A percentile compares a stretch with the other conserved stretches of the same genome.
Conservation (phyloP, 2,329 filamentous ascomycete genomes). For the Xylariaceae sp. region DNA sequence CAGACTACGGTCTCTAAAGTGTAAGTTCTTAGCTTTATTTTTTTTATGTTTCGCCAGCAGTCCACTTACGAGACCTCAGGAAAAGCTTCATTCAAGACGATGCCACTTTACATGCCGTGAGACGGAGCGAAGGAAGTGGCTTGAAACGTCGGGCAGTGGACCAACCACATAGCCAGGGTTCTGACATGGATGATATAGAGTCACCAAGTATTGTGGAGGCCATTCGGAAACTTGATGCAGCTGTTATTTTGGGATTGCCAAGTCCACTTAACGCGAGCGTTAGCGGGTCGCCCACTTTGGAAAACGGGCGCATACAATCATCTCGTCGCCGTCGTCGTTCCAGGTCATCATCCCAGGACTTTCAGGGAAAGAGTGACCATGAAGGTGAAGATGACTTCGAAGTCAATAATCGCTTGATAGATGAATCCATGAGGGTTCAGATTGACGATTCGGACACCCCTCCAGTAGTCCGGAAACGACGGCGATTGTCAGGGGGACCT, state of each 20-base stretch:
- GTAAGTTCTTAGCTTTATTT: constrained; percentile 11
- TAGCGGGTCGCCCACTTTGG: not conserved
- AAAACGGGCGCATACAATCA: not conserved
- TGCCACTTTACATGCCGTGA: constrained; percentile 22
- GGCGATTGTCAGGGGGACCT: constrained; percentile 12
- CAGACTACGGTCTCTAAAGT: constrained; percentile 16
- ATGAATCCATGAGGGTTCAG: constrained; percentile 17
- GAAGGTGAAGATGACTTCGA: constrained; percentile 22
- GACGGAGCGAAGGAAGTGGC: constrained; percentile 14
- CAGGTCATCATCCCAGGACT: not conserved
- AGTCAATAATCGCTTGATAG: constrained; percentile 23
- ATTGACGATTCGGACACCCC: not conserved
- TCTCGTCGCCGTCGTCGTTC: not conserved
- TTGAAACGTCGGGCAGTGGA: not conserved
- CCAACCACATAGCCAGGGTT: constrained; percentile 14
- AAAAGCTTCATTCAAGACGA: constrained; percentile 24
- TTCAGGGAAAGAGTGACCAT: constrained; percentile 12
- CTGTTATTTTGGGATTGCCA: constrained; percentile 14
- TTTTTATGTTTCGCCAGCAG: not conserved
- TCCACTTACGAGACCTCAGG: constrained; percentile 22
- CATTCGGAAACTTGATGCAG: constrained; percentile 23
- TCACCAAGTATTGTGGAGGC: constrained; percentile 15
- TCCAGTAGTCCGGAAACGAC: constrained; percentile 14
- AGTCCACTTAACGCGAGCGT: constrained; percentile 4
- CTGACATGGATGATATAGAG: constrained; percentile 12